Base-by-base conservation (phyloP, 331 rosid genomes). In the Ulmus americana region DNA sequence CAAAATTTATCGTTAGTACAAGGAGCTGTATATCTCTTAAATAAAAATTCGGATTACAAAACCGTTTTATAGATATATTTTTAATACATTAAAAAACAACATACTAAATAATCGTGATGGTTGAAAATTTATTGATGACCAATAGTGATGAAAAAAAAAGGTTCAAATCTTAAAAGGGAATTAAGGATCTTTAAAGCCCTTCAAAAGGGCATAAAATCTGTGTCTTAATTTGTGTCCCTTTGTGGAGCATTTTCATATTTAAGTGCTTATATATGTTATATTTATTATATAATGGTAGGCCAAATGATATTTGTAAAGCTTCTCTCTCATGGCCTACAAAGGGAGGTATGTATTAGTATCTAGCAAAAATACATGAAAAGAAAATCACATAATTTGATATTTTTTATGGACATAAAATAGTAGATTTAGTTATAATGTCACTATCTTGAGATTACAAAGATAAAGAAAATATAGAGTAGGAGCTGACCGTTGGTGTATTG, bases 401-500 rank as follows among this genome's bases (percentile, higher is more conserved):
- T 43, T 8, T 46, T 46, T 15, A 11, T 56, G 7, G 55, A 18
- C 20, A 47, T 13, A 8, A 39, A 48, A 57, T 7, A 63, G 6
- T 22, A 20, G 38, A 69, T 71, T 50, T 14, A 40, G 85, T 74
- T 76, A 54, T 22, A 59, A 68, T 43, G 81, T 82, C 85, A 48
- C 64, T 82, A 66, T 85, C 78, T 9, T 48, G 15, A 63, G 63
- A 57, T 64, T 61, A 45, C 60, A 52, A 43, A 22, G 50, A 66
- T 70, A 46, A 5, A 1, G 16, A 8, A 39, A 54, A 66, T 45
- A 13, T 9, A 20, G 12, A 47, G 45, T 39, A 39, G n/a, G 66
- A 43, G 65, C 49, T 59, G 76, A 76, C 64, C 43, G 47, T 68
- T 63, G 61, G 57, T n/a, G 15, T 28, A 22, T 12, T 53, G 39